Percentiles rank a stretch among this genome's conserved stretches.
Evolutionary conservation across 225 moss, liverwort and hornwort genomes (phyloP).

Genomic region (Asterella californica): DNA sequence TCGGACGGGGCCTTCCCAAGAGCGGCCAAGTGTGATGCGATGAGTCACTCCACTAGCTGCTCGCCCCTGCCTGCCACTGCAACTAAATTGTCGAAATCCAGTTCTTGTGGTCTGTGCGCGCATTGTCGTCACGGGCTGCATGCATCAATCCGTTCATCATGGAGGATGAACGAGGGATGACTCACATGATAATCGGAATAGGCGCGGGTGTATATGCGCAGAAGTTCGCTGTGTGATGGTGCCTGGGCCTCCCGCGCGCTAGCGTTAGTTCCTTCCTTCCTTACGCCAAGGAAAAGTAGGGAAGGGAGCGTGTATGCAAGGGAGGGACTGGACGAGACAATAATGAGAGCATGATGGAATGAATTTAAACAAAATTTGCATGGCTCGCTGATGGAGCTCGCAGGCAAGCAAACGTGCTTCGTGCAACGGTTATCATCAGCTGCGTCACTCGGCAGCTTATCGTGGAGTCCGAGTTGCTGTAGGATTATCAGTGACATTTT

Average conservation of each 20-base stretch:
- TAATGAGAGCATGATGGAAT: neutral
- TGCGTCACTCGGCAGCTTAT: neutral
- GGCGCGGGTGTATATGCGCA: neutral
- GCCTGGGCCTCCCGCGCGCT: neutral
- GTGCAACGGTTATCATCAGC: neutral
- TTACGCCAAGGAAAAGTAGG: neutral
- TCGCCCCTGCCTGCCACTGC: too few relatives aligned
- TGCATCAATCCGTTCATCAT: neutral
- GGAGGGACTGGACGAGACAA: too few relatives aligned
- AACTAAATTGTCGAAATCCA: conserved; percentile 5
- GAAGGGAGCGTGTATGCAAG: neutral
- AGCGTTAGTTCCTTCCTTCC: neutral
- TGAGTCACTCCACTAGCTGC: conserved; percentile 1
- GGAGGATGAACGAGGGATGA: neutral
- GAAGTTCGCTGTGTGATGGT: neutral
- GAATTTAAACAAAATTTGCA: neutral
- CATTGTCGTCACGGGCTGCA: neutral
- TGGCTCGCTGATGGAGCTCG: conserved; percentile 16
- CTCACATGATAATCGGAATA: neutral
- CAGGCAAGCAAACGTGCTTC: conserved; percentile 4
- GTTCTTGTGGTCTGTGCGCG: neutral
- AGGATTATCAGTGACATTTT: neutral
- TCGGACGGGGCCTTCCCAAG: neutral
- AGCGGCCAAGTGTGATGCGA: conserved; percentile 3
- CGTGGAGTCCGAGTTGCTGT: neutral